phyloP scores from a whole-genome alignment of 83 land plant species.

The Picea mariana region DNA sequence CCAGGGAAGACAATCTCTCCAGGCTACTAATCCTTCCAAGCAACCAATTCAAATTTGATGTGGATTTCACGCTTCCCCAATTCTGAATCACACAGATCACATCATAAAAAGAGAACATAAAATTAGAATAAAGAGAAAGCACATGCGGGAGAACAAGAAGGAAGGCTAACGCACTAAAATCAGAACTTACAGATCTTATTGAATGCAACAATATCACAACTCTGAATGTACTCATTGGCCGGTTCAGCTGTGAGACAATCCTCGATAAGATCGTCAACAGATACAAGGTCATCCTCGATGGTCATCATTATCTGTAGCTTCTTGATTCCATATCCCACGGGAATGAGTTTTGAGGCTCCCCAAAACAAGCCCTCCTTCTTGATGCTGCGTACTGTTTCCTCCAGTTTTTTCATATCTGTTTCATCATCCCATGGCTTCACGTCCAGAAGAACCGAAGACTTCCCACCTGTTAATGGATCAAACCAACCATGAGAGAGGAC shows the following conservation, averaged over 20 bases:
- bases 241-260: slow-evolving; percentile 51
- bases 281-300: slow-evolving; percentile 64
- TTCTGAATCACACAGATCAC: no score
- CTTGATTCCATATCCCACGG: slow-evolving; percentile 69
- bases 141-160: no score
- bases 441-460: slow-evolving; percentile 89
- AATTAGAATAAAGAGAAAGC: no score
- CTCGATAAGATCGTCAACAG: slow-evolving; percentile 63
- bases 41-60: no score
- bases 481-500: neutral
- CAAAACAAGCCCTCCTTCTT: slow-evolving; percentile 43
- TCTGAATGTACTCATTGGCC: slow-evolving; percentile 58
- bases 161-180: no score
- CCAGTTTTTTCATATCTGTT: slow-evolving; percentile 90
- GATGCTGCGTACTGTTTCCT: slow-evolving; percentile 75
- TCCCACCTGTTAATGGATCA: slow-evolving; percentile 53
- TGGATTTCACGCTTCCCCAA: no score
- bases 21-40: no score
- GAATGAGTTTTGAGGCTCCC: slow-evolving; percentile 52
- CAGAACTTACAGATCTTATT: slow-evolving; percentile 59
- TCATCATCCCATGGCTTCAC: slow-evolving; percentile 99
- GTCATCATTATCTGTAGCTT: slow-evolving; percentile 76
- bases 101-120: no score
- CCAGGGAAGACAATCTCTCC: no score
- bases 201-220: slow-evolving; percentile 79